Percentiles rank a stretch among this genome's conserved stretches.
Evolutionary conservation across 768 basidiomycete species (phyloP).

Genomic region (Trametes cingulata): DNA sequence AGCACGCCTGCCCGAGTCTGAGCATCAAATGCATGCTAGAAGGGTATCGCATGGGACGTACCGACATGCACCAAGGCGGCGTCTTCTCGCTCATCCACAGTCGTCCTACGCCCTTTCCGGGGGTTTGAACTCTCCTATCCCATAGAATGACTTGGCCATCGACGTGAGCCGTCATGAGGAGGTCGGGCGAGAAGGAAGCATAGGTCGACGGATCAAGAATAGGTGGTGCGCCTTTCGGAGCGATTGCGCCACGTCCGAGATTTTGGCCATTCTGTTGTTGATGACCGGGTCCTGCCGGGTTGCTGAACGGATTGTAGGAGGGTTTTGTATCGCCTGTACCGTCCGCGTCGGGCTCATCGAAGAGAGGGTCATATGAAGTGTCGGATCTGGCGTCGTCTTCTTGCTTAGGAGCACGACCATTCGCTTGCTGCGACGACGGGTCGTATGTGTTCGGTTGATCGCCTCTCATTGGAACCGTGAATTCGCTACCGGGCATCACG

Average conservation of each 20-base stretch:
- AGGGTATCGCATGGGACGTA: conserved; percentile 41
- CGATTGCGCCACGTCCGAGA: conserved; percentile 20
- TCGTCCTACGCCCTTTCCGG: conserved; percentile 75
- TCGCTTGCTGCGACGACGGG: conserved; percentile 26
- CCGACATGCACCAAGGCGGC: conserved; percentile 95
- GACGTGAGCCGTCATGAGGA: conserved; percentile 85
- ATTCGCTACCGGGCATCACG: conserved; percentile 8
- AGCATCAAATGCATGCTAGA: background rate
- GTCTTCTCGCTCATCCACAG: conserved; percentile 90
- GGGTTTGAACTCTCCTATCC: conserved; percentile 73
- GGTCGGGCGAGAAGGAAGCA: conserved; percentile 70
- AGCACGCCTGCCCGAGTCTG: conserved; percentile 71
- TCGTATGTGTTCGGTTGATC: background rate
- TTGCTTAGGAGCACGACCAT: conserved; percentile 22
- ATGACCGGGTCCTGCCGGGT: background rate
- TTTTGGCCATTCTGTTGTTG: conserved; percentile 14
- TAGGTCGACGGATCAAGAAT: conserved; percentile 64
- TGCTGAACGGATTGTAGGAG: conserved; percentile 1
- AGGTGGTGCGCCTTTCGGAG: conserved; percentile 75
- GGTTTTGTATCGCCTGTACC: conserved; percentile 34
- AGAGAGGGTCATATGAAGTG: conserved; percentile 83
- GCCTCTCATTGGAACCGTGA: conserved; percentile 10
- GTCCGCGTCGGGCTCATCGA: conserved; percentile 76
- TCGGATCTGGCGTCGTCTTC: conserved; percentile 73
- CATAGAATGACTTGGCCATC: conserved; percentile 93